Evolutionary conservation across 345 rosid genomes (phyloP).

Genomic region (Melaleuca alternifolia): DNA sequence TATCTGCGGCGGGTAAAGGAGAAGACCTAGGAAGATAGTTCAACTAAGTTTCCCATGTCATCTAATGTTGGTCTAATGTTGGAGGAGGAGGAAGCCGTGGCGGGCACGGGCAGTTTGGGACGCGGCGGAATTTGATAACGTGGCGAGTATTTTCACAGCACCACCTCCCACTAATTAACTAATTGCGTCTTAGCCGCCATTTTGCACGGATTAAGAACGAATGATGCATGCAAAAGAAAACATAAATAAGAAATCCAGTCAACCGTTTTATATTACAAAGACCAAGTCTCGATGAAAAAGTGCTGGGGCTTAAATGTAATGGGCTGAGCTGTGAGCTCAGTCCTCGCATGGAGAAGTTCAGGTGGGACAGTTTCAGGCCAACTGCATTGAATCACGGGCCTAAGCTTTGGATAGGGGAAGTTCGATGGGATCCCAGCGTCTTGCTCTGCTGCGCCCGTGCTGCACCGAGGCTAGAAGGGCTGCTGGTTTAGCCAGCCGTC

Average conservation of each 20-base stretch:
- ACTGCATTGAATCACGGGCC: not conserved
- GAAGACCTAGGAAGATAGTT: no score
- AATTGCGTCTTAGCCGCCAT: not conserved
- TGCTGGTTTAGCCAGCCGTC: constrained; percentile 29
- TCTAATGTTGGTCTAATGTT: not conserved
- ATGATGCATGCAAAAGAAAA: not conserved
- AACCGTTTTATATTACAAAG: not conserved
- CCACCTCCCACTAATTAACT: not conserved
- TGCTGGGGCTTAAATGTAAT: no score
- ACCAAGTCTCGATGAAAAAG: no score
- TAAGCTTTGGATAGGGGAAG: not conserved
- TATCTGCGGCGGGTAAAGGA: no score
- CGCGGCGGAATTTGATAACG: not conserved
- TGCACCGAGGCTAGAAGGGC: not conserved
- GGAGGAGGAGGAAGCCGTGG: not conserved
- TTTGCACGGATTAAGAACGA: not conserved
- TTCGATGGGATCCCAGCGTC: not conserved
- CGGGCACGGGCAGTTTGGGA: not conserved
- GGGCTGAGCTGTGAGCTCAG: no score
- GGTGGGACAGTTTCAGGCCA: not conserved
- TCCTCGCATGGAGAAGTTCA: no score
- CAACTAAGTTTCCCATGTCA: not conserved
- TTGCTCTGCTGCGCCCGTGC: not conserved
- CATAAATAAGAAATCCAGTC: not conserved
- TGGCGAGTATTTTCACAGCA: not conserved